A percentile compares a stretch with the other conserved stretches of the same genome.
Evolutionary conservation across 2,329 filamentous ascomycete genomes (phyloP).

Genomic region (Phialophora tarda): DNA sequence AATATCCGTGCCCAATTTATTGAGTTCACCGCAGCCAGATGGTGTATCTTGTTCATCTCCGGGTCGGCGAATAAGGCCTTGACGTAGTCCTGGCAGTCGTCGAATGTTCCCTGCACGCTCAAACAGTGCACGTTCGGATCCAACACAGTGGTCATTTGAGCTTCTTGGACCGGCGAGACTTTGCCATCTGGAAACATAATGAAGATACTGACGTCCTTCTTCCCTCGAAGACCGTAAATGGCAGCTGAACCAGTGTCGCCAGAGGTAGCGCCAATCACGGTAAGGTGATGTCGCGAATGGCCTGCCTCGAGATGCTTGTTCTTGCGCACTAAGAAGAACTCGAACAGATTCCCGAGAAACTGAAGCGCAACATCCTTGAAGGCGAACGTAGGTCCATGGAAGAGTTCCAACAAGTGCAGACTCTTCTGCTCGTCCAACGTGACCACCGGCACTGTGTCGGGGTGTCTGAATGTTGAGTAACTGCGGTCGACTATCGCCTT

Average conservation of each 20-base stretch:
- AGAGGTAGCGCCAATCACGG: slow-evolving; percentile 83
- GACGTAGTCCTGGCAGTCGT: slow-evolving; percentile 95
- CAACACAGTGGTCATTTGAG: slow-evolving; percentile 93
- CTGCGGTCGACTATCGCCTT: slow-evolving; percentile 81
- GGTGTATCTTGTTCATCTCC: slow-evolving; percentile 79
- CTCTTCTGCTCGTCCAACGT: slow-evolving; percentile 74
- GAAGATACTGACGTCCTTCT: slow-evolving; percentile 96
- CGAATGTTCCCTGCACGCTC: slow-evolving; percentile 86
- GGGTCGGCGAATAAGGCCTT: slow-evolving; percentile 89
- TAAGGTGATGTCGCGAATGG: slow-evolving; percentile 75
- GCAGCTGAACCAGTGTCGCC: slow-evolving; percentile 91
- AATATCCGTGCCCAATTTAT: slow-evolving; percentile 97
- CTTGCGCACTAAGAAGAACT: slow-evolving; percentile 54
- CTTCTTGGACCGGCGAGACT: slow-evolving; percentile 89
- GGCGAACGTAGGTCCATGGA: slow-evolving; percentile 92
- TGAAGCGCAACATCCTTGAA: slow-evolving; percentile 97
- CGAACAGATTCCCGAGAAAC: slow-evolving; percentile 88
- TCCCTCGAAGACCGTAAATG: slow-evolving; percentile 91
- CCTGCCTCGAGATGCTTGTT: slow-evolving; percentile 50
- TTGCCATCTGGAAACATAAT: slow-evolving; percentile 92
- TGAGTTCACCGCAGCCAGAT: slow-evolving; percentile 91
- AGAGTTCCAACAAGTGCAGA: slow-evolving; percentile 87
- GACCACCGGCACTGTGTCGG: slow-evolving; percentile 78
- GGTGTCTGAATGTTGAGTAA: slow-evolving; percentile 85
- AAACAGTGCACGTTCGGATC: slow-evolving; percentile 94